Evolutionary conservation across 257 asterid species (phyloP).

Genomic region (Catharanthus roseus): DNA sequence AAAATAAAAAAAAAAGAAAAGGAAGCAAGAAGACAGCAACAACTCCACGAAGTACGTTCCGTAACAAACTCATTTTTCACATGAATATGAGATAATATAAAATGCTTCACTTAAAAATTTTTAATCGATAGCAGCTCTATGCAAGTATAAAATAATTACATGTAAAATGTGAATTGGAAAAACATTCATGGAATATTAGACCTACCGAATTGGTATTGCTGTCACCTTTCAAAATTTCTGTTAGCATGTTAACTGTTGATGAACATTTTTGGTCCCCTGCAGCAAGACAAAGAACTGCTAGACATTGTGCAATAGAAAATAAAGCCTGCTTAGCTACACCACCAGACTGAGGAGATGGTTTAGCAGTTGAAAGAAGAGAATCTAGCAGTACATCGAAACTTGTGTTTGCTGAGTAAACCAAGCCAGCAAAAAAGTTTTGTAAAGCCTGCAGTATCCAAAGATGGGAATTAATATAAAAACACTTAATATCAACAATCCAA

Average conservation of each 20-base stretch:
- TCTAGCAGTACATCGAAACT: conserved; percentile 89
- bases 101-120: not conserved
- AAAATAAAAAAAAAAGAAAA: not conserved
- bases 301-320: conserved; percentile 91
- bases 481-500: conserved; percentile 14
- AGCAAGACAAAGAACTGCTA: conserved; percentile 98
- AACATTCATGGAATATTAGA: not conserved
- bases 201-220: conserved; percentile 75
- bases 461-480: conserved; percentile 21
- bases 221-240: conserved; percentile 79
- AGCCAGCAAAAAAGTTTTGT: conserved; percentile 76
- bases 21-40: not conserved
- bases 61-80: not conserved
- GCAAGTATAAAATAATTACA: not conserved
- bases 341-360: conserved; percentile 76
- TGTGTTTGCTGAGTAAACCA: conserved; percentile 88
- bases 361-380: conserved; percentile 93
- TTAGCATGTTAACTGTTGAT: conserved; percentile 87
- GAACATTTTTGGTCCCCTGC: conserved; percentile 75
- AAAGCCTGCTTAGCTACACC: conserved; percentile 96
- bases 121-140: not conserved
- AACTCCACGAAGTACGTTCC: not conserved
- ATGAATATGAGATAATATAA: not conserved
- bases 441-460: conserved; percentile 61
- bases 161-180: not conserved